Base-by-base conservation (phyloP, 441 rosid genomes). In the Populus tomentosa region DNA sequence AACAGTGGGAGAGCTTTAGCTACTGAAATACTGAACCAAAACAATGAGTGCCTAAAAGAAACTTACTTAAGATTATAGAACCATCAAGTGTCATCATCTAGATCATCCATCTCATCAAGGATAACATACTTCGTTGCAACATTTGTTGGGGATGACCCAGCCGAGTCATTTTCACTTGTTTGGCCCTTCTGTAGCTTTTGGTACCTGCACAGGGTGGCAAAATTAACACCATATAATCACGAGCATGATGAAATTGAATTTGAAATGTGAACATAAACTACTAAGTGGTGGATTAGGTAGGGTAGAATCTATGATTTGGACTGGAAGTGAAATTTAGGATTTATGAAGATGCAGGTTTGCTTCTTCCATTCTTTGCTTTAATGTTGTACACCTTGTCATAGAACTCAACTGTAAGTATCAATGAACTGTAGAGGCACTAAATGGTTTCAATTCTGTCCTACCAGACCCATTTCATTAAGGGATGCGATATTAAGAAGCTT, bases 51-150 rank as follows among this genome's bases (percentile, higher is more conserved):
- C 24, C 56, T 59, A 21, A 40, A 50, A 66, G 70, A 82, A 56
- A 69, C 83, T 46, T 80, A 82, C 86, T 42, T 66, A 33, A 69
- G 69, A 35, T 71, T 59, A 40, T 20, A 61, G 38, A 67, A 67
- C 71, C 10, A 36, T 88, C 82, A 86, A 68, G 75, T 75, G 24
- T 32, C 77, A 71, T 83, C 84, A 35, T 90, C 95, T 77, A 78
- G 82, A 83, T 89, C 97, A 74, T 91, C 91, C 86, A 84, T 77
- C 82, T 92, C 94, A 84, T 94, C 97, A 14, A 94, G 90, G 80
- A 94, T 94, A 78, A 88, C 95, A 81, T 94, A 94, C 81, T 88
- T 92, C 4, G 89, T 88, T 42, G 86, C 79, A 78, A 62, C 79
- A 70, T 73, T 85, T 66, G 82, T 74, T 23, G 80, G 21, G 10